Conservation (phyloP, 1,284 basidiomycete genomes). For the Trametes pubescens region DNA sequence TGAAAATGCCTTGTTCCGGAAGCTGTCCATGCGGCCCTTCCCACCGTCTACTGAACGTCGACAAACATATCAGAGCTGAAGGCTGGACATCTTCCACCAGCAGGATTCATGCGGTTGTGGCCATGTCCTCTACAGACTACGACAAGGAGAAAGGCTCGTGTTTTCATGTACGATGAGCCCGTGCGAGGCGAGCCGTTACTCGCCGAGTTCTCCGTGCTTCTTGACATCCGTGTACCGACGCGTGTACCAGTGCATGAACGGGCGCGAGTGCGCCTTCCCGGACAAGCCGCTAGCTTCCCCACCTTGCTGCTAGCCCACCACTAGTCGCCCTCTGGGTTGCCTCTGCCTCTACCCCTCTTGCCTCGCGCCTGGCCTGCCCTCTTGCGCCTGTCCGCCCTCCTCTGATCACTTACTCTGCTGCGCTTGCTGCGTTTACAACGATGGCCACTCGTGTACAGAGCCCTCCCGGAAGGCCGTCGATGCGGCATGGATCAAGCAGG, state of each 20-base stretch:
- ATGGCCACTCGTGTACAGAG: conserved; percentile 21
- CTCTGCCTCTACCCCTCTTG: conserved; percentile 2
- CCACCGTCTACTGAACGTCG: conserved; percentile 13
- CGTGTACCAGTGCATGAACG: conserved; percentile 18
- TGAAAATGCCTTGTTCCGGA: not conserved
- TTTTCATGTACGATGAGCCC: not conserved
- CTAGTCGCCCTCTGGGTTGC: conserved; percentile 1
- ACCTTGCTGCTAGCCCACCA: conserved; percentile 6
- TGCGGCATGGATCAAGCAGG: conserved; percentile 3
- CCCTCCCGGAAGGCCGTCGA: conserved; percentile 1
- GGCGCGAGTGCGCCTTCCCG: conserved; percentile 17
- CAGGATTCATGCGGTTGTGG: not conserved
- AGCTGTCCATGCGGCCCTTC: not conserved
- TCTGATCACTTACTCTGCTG: not conserved
- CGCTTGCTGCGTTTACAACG: conserved; percentile 1
- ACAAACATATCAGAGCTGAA: not conserved
- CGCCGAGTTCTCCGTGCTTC: conserved; percentile 15
- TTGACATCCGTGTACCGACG: conserved; percentile 19
- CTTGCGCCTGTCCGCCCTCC: not conserved
- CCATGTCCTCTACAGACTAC: not conserved
- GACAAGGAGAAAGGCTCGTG: not conserved
- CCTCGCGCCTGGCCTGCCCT: not conserved
- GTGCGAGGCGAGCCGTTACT: not conserved
- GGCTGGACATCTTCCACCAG: not conserved
- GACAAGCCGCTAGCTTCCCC: conserved; percentile 9